Evolutionary conservation across 2,329 filamentous ascomycete species (phyloP).

Genomic region (Arthrobotrys conoides): DNA sequence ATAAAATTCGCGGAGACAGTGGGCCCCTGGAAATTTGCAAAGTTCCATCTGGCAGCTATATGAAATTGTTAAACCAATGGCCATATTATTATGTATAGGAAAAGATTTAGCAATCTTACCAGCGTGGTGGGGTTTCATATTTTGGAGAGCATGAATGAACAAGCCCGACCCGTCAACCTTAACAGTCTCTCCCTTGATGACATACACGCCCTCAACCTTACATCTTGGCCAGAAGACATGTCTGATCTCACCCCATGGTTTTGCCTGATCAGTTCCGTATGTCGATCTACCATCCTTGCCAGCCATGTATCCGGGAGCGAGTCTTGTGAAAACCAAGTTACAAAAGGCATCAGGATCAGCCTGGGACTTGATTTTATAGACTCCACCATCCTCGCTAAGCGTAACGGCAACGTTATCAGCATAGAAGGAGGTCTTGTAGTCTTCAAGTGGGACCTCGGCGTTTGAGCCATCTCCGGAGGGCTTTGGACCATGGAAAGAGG

Average conservation of each 20-base stretch:
- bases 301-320: conserved; percentile 83
- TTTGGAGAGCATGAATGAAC: conserved; percentile 89
- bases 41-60: conserved; percentile 87
- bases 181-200: conserved; percentile 83
- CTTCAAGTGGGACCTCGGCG: conserved; percentile 83
- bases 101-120: conserved; percentile 69
- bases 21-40: conserved; percentile 89
- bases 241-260: conserved; percentile 93
- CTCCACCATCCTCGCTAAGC: conserved; percentile 84
- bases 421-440: conserved; percentile 85
- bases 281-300: conserved; percentile 86
- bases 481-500: conserved; percentile 87
- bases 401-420: conserved; percentile 88
- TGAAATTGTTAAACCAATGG: neutral
- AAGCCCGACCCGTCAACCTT: conserved; percentile 85
- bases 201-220: conserved; percentile 76
- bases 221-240: conserved; percentile 96
- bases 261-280: conserved; percentile 85
- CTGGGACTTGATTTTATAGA: conserved; percentile 91
- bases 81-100: neutral
- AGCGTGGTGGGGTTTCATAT: conserved; percentile 99
- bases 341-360: conserved; percentile 84
- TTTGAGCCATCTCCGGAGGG: conserved; percentile 87
- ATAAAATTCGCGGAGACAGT: conserved; percentile 91
- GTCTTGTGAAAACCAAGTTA: conserved; percentile 84